Conservation (phyloP, 2,329 filamentous ascomycete species). For the Saccharata proteae region DNA sequence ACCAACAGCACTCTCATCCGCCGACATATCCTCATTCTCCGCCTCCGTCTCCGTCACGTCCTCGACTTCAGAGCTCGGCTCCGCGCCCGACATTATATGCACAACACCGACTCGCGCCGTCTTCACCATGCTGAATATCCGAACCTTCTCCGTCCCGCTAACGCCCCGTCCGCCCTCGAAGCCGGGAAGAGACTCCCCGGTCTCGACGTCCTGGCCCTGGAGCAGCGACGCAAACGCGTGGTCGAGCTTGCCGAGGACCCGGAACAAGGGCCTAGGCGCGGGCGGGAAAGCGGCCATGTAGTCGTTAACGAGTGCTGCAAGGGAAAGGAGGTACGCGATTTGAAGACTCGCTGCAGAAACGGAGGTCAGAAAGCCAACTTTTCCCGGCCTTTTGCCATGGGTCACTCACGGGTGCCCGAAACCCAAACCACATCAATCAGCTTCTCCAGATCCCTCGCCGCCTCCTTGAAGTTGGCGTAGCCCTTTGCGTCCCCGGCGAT, state of each 20-base stretch:
- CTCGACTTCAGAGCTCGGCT: slow-evolving; percentile 25
- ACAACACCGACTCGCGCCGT: slow-evolving; percentile 60
- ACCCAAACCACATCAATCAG: slow-evolving; percentile 77
- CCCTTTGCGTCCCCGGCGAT: slow-evolving; percentile 29
- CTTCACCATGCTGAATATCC: slow-evolving; percentile 71
- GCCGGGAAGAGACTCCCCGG: slow-evolving; percentile 54
- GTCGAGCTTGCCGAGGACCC: slow-evolving; percentile 65
- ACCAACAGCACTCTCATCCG: slow-evolving; percentile 11
- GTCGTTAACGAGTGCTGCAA: slow-evolving; percentile 60
- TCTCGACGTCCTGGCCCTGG: slow-evolving; percentile 52
- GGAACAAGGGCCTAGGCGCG: slow-evolving; percentile 55
- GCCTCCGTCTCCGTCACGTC: slow-evolving; percentile 21
- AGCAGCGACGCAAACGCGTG: slow-evolving; percentile 70
- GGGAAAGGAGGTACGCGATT: slow-evolving; percentile 68
- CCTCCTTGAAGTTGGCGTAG: slow-evolving; percentile 53
- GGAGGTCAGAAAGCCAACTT: slow-evolving; percentile 1
- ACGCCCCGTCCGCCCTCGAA: slow-evolving; percentile 52
- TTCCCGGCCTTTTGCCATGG: slow-evolving; percentile 6
- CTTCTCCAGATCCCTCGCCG: slow-evolving; percentile 61
- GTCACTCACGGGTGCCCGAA: slow-evolving; percentile 65
- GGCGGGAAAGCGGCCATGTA: slow-evolving; percentile 64
- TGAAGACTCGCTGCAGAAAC: slow-evolving; percentile 55
- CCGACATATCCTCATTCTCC: slow-evolving; percentile 25
- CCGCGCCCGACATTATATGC: slow-evolving; percentile 49
- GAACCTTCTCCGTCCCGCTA: slow-evolving; percentile 79